phyloP scores from a whole-genome alignment of 2,329 filamentous ascomycete genomes.

The Xylariomycetidae sp. region DNA sequence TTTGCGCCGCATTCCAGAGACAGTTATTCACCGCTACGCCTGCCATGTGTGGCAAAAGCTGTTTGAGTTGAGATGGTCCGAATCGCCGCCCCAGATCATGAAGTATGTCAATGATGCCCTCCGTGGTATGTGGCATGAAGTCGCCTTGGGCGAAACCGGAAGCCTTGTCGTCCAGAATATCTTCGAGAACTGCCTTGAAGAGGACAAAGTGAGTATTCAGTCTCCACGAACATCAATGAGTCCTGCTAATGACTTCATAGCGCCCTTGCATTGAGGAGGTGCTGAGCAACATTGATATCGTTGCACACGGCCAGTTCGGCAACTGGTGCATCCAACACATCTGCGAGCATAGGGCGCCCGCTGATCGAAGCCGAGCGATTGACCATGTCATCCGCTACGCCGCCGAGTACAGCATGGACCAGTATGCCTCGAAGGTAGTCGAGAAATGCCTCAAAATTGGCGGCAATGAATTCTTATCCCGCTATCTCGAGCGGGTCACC shows the following conservation, averaged over 20 bases:
- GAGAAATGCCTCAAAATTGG: slow-evolving; percentile 99
- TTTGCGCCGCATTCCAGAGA: slow-evolving; percentile 90
- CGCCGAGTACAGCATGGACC: slow-evolving; percentile 96
- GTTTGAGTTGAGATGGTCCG: slow-evolving; percentile 93
- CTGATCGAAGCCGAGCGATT: slow-evolving; percentile 86
- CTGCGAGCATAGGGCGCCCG: slow-evolving; percentile 88
- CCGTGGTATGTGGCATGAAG: slow-evolving; percentile 96
- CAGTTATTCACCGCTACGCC: slow-evolving; percentile 95
- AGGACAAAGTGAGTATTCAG: slow-evolving; percentile 77
- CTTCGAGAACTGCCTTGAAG: slow-evolving; percentile 97
- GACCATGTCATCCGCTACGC: slow-evolving; percentile 93
- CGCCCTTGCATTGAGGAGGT: slow-evolving; percentile 97
- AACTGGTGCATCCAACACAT: slow-evolving; percentile 99
- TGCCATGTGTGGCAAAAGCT: slow-evolving; percentile 99
- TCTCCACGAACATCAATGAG: neutral
- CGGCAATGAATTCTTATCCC: slow-evolving; percentile 79
- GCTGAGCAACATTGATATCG: slow-evolving; percentile 87
- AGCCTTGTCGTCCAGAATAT: slow-evolving; percentile 99
- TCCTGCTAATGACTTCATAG: slow-evolving; percentile 37
- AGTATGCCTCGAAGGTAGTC: slow-evolving; percentile 98
- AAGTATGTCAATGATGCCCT: slow-evolving; percentile 94
- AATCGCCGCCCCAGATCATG: slow-evolving; percentile 96
- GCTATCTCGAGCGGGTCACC: slow-evolving; percentile 90
- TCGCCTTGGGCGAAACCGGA: slow-evolving; percentile 92
- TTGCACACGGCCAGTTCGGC: slow-evolving; percentile 95